Evolutionary conservation across 1,284 basidiomycete genomes (phyloP).

Genomic region (Microbotryum saponariae): DNA sequence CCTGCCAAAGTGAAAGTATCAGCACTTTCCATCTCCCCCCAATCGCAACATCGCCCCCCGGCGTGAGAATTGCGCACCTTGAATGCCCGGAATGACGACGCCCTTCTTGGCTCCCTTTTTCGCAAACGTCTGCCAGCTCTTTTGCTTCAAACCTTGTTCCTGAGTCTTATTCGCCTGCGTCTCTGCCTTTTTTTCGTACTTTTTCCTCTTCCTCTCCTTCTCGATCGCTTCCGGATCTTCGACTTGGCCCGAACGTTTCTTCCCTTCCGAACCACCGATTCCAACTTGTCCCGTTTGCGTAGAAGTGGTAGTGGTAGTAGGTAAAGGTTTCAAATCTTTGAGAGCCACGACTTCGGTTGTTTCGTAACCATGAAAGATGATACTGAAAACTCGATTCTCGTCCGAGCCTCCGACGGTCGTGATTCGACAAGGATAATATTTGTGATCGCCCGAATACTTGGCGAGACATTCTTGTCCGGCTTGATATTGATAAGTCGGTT

Average conservation of each 20-base stretch:
- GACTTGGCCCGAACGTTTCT: conserved; percentile 33
- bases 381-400: conserved; percentile 79
- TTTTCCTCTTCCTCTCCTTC: conserved; percentile 58
- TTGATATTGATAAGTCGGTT: conserved; percentile 41
- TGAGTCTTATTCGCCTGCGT: conserved; percentile 90
- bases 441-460: conserved; percentile 79
- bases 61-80: conserved; percentile 46
- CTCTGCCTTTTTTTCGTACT: conserved; percentile 69
- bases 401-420: conserved; percentile 76
- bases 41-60: no score
- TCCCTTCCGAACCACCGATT: background rate
- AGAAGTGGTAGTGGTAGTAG: background rate
- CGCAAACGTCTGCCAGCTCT: conserved; percentile 94
- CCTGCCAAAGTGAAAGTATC: conserved; percentile 3
- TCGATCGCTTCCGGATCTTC: conserved; percentile 25
- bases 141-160: conserved; percentile 80
- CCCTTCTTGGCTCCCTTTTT: conserved; percentile 96
- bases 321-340: conserved; percentile 27
- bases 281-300: background rate
- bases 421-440: conserved; percentile 87
- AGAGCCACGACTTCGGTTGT: conserved; percentile 81
- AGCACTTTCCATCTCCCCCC: no score
- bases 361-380: conserved; percentile 92
- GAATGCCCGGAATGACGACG: conserved; percentile 54
- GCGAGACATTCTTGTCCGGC: conserved; percentile 92